Evolutionary conservation across 2,329 filamentous ascomycete genomes (phyloP), one percentile per base, ranked within the genome.

Genomic region (Cladophialophora bantiana): DNA sequence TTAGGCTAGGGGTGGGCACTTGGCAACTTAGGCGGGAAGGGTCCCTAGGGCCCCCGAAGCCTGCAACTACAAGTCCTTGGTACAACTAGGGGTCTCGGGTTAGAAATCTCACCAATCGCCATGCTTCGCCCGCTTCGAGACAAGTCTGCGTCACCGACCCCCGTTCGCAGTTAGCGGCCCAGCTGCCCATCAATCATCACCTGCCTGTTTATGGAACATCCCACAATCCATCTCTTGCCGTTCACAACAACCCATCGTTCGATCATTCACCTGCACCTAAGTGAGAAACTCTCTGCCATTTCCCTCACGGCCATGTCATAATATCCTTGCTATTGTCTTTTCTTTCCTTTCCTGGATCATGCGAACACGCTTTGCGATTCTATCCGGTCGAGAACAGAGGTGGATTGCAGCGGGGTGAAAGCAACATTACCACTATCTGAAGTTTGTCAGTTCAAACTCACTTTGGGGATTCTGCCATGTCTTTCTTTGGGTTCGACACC

Each of bases 401-500:
- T 31, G 65, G 64, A 52, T 35, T 26, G 34, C 10, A 32, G 68
- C 52, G 68, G 65, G 65, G 65, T 64, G 58, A 58, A 48, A 20
- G 35, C 9, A 34, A 35, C 34, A 31, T 38, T 6, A 52, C 10
- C 26, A n/a, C n/a, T 9, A 13, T 20, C 50, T 32, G 34, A 70
- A 73, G 94, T 96, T 34, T 38, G n/a, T 54, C 62, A 54, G 26
- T 59, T 54, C 32, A 32, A n/a, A 20, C 15, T 40, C 26, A 42
- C 4, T 45, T n/a, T 2, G 15, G 7, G 7, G n/a, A 32, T n/a
- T n/a, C 35, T 26, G 40, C 71, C 73, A 95, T 97, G 94, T 94
- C 93, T 38, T 97, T 97, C 84, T 97, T 97, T 80, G 92, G 92
- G 73, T 94, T 96, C 80, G 90, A 96, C 77, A 84, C 90, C 65